Base-by-base conservation (phyloP, 2,329 filamentous ascomycete genomes). In the Curvularia eragrostidis region DNA sequence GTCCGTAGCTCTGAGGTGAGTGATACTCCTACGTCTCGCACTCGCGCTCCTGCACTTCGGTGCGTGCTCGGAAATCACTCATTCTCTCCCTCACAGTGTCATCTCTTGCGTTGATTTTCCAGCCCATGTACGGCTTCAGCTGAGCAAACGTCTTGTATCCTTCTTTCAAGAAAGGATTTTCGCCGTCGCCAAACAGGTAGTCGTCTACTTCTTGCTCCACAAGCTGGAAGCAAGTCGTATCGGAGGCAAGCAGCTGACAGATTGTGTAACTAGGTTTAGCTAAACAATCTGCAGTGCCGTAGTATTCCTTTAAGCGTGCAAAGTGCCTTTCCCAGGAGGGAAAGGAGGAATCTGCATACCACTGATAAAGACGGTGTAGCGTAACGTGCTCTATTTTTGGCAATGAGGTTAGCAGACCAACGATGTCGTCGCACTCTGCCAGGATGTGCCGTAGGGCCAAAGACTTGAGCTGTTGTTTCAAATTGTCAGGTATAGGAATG, bases 51-150 rank as follows among this genome's bases (percentile, higher is more conserved):
- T 39, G 39, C 46, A 50, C 23, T 13, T 41, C 44, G 26, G 24
- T 42, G 6, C 47, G 32, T 12, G 34, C 41, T 12, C n/a, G 23
- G 23, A 55, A 26, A 19, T 55, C 52, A 12, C 21, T 5, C 52
- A 58, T 51, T 15, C 49, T 53, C 10, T 56, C 52, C 6, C 36
- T 48, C 3, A 51, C 43, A 18, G 30, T 39, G 12, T 46, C 26
- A 28, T 65, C 56, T 6, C 49, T 34, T 5, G 57, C 38, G 43
- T 61, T 47, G 2, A 65, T 24, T 18, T 52, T 49, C 62, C 62
- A 65, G 5, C 62, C 62, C 15, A 59, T 47, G 6, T 54, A 42
- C 8, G 30, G 48, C 42, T 39, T 52, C 6, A 54, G n/a, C 23
- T 15, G 19, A 24, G 13, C 32, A 56, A 23, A 19, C 34, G n/a